Conservation (phyloP, 2,329 filamentous ascomycete species). For the Pseudogymnoascus sp. region DNA sequence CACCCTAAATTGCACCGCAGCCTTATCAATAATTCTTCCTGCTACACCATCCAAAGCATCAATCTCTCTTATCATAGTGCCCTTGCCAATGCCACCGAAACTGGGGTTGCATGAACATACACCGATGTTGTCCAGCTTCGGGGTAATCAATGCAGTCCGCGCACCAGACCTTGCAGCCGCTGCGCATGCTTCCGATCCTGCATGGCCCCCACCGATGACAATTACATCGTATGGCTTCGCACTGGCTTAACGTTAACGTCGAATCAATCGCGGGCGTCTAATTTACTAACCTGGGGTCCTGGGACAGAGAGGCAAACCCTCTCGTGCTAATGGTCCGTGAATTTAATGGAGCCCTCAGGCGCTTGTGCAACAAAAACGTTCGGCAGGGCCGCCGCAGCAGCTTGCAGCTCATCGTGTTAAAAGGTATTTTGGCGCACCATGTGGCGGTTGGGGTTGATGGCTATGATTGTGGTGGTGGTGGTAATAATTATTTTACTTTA, state of each 20-base stretch:
- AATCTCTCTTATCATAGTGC: conserved; percentile 89
- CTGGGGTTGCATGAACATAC: conserved; percentile 96
- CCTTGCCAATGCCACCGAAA: conserved; percentile 97
- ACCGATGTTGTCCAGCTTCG: conserved; percentile 78
- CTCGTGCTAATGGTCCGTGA: background rate
- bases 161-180: conserved; percentile 85
- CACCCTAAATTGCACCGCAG: conserved; percentile 87
- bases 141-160: conserved; percentile 81
- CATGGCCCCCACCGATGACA: conserved; percentile 92
- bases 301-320: background rate
- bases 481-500: background rate
- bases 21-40: conserved; percentile 83
- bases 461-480: background rate
- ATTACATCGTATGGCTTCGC: conserved; percentile 72
- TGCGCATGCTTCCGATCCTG: conserved; percentile 86
- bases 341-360: background rate
- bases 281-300: background rate
- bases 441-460: background rate
- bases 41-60: conserved; percentile 90
- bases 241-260: background rate
- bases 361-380: background rate
- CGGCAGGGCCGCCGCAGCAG: background rate
- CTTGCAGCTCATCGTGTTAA: conserved; percentile 3
- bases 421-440: background rate
- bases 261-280: background rate